Conservation (phyloP, 306 rosid genomes). For the Vigna nakashimae region DNA sequence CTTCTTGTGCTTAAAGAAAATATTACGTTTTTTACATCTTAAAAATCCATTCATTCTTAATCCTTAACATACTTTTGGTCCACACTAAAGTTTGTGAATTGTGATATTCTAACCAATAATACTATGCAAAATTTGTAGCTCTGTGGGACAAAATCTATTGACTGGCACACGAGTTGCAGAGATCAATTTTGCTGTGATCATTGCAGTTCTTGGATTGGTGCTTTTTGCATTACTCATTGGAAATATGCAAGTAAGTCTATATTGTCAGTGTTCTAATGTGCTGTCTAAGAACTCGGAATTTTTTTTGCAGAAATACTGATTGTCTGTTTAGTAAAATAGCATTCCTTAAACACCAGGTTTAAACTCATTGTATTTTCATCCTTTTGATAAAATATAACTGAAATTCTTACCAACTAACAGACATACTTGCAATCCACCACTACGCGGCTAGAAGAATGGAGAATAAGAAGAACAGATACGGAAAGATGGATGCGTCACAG, state of each 20-base stretch:
- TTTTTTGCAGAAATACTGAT: no score
- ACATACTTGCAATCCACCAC: constrained; percentile 62
- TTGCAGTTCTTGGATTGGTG: constrained; percentile 66
- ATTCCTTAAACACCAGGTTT: no score
- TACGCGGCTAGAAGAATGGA: constrained; percentile 59
- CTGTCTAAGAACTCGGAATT: neutral
- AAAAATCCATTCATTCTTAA: neutral
- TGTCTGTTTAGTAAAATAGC: no score
- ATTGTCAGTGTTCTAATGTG: neutral
- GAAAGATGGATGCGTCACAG: constrained; percentile 71
- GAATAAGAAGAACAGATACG: constrained; percentile 59
- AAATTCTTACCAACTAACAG: constrained; percentile 39
- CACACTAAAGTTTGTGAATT: neutral
- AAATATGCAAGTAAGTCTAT: constrained; percentile 62
- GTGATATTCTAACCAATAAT: constrained; percentile 33
- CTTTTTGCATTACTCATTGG: constrained; percentile 66
- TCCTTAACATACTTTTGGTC: constrained; percentile 13
- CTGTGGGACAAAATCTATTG: constrained; percentile 63
- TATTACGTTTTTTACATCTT: neutral
- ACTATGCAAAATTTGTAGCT: constrained; percentile 50
- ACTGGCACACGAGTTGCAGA: constrained; percentile 57
- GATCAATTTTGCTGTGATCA: constrained; percentile 61
- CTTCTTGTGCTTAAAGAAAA: neutral
- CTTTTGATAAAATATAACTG: neutral
- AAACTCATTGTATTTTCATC: neutral